phyloP scores from a whole-genome alignment of 768 basidiomycete species.

The Saitozyma sp. region DNA sequence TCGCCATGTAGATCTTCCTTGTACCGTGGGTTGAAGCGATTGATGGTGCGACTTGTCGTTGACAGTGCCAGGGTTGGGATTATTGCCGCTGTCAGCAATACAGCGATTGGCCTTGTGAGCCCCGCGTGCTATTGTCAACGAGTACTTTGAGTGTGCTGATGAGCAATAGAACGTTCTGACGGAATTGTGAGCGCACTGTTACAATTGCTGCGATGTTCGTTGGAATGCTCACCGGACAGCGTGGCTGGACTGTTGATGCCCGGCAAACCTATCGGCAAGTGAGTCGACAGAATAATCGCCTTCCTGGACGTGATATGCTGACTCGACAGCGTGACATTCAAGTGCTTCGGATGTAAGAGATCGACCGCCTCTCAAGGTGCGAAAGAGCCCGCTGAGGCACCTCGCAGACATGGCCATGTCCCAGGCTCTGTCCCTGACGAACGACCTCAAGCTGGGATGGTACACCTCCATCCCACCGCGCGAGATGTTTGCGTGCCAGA shows the following conservation, averaged over 20 bases:
- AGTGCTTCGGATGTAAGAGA: conserved; percentile 47
- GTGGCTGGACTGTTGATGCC: conserved; percentile 51
- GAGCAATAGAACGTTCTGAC: conserved; percentile 51
- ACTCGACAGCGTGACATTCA: conserved; percentile 45
- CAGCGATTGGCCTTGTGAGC: conserved; percentile 50
- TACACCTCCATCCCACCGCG: conserved; percentile 45
- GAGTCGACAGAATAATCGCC: conserved; percentile 12
- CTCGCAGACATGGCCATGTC: conserved; percentile 50
- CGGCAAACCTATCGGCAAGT: conserved; percentile 53
- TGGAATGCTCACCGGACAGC: conserved; percentile 20
- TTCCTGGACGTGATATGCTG: not conserved
- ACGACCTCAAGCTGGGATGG: conserved; percentile 52
- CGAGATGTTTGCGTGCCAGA: conserved; percentile 52
- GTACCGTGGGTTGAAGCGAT: conserved; percentile 32
- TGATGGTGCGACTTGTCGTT: not conserved
- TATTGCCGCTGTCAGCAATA: conserved; percentile 51
- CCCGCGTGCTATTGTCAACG: not conserved
- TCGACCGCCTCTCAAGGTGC: not conserved
- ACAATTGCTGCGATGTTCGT: not conserved
- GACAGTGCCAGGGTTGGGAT: conserved; percentile 38
- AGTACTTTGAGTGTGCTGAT: conserved; percentile 7
- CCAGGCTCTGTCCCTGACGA: conserved; percentile 47
- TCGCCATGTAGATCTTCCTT: conserved; percentile 36
- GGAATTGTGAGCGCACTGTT: conserved; percentile 44
- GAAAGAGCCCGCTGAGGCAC: not conserved